Evolutionary conservation across 345 rosid species (phyloP).

Genomic region (Syzygium aromaticum): DNA sequence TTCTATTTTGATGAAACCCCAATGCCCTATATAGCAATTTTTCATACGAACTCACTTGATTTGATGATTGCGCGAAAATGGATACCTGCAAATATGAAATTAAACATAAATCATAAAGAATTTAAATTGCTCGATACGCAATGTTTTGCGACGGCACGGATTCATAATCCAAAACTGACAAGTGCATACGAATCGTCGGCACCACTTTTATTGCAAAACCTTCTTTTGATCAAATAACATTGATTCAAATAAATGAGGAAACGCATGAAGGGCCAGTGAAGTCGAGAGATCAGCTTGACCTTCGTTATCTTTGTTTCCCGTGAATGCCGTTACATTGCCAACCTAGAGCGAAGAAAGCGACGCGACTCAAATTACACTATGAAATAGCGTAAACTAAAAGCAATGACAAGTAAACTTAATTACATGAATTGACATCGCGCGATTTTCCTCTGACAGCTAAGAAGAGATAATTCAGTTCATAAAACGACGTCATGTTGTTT

Average conservation of each 20-base stretch:
- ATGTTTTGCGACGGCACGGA: neutral
- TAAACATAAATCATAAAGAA: neutral
- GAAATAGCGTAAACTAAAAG: neutral
- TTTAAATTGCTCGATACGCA: neutral
- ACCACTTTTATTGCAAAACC: too few species aligned
- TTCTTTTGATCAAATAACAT: too few species aligned
- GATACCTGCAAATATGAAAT: neutral
- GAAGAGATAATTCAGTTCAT: neutral
- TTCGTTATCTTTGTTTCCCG: neutral
- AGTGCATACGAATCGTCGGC: too few species aligned
- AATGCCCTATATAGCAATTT: neutral
- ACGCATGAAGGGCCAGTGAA: too few species aligned
- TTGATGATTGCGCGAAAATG: rapidly evolving
- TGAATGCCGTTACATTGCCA: neutral
- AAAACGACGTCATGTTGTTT: neutral
- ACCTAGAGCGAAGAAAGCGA: neutral
- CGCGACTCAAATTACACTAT: neutral
- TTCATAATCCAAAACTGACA: too few species aligned
- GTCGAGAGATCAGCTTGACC: too few species aligned
- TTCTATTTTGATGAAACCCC: neutral
- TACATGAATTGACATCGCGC: neutral
- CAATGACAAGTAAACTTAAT: neutral
- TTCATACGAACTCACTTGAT: neutral
- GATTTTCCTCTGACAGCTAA: neutral
- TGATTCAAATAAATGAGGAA: too few species aligned